A percentile compares a stretch with the other conserved stretches of the same genome.
phyloP scores from a whole-genome alignment of 108 stramenopile genomes.

The Chaetoceros tenuissimus region DNA sequence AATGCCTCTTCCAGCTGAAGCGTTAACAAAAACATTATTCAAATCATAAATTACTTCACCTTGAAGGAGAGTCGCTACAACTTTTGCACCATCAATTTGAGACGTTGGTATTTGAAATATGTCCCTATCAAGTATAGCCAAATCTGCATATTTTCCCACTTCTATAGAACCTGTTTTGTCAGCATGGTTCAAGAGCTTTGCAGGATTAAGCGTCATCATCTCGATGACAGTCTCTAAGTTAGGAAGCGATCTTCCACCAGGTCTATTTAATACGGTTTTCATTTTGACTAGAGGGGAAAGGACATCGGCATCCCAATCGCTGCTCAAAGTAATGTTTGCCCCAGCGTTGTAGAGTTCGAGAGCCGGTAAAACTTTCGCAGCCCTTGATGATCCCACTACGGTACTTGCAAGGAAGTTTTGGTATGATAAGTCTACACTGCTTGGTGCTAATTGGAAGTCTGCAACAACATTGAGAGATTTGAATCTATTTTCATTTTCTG shows the following conservation, averaged over 20 bases:
- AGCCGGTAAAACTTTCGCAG: conserved; percentile 5
- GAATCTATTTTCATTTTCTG: conserved; percentile 1
- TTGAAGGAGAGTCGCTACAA: conserved; percentile 3
- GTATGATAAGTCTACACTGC: not conserved
- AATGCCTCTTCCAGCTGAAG: no score
- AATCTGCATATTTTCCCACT: conserved; percentile 16
- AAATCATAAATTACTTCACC: conserved; percentile 9
- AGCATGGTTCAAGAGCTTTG: conserved; percentile 6
- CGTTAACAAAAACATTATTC: no score
- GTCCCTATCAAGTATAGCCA: conserved; percentile 7
- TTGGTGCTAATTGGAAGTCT: conserved; percentile 14
- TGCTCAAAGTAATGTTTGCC: conserved; percentile 9
- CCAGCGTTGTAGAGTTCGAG: conserved; percentile 8
- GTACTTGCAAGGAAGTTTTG: not conserved
- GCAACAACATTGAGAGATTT: conserved; percentile 1
- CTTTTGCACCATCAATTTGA: conserved; percentile 4
- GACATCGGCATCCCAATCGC: conserved; percentile 19
- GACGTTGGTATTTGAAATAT: conserved; percentile 1
- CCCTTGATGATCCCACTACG: not conserved
- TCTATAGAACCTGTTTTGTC: conserved; percentile 8
- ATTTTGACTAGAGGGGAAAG: conserved; percentile 11
- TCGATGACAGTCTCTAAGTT: conserved; percentile 8
- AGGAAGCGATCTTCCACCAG: not conserved
- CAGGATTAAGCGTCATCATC: conserved; percentile 15
- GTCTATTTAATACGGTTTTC: conserved; percentile 1